These are phyloP conservation scores for Aspergillus quadricinctus DNA, from an alignment of 2,329 filamentous ascomycete genomes.

Conservation along the genomic window DNA sequence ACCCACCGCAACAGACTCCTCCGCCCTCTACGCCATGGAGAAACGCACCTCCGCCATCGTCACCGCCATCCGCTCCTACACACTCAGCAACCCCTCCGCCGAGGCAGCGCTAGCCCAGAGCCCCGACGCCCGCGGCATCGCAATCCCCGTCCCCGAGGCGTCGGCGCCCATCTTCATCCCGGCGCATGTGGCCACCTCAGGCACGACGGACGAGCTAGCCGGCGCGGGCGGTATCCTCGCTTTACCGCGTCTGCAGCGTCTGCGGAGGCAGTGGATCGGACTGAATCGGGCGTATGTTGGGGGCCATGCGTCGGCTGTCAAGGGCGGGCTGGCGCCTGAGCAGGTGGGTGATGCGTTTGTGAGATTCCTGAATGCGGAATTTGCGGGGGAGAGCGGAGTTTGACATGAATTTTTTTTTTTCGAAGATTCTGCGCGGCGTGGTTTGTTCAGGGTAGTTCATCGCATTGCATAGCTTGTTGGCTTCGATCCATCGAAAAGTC, in stretches of 20 bases:
- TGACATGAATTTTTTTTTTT: background rate
- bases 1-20: conserved; percentile 36
- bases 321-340: conserved; percentile 28
- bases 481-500: background rate
- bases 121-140: conserved; percentile 24
- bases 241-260: conserved; percentile 40
- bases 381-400: conserved; percentile 27
- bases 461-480: background rate
- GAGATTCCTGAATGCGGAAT: conserved; percentile 43
- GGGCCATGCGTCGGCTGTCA: conserved; percentile 30
- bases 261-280: conserved; percentile 45
- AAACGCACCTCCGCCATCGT: conserved; percentile 41
- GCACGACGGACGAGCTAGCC: conserved; percentile 40
- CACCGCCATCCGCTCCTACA: conserved; percentile 38
- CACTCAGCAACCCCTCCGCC: conserved; percentile 35
- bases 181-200: conserved; percentile 31
- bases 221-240: conserved; percentile 39
- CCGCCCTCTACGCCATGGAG: conserved; percentile 42
- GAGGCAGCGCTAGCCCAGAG: conserved; percentile 31
- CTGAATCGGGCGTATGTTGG: conserved; percentile 40
- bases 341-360: conserved; percentile 44
- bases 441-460: conserved; percentile 1
- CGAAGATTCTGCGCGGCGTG: background rate
- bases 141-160: conserved; percentile 31
- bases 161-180: conserved; percentile 33